Conservation (phyloP, 495 filamentous ascomycete species). For the Tuber melanosporum region DNA sequence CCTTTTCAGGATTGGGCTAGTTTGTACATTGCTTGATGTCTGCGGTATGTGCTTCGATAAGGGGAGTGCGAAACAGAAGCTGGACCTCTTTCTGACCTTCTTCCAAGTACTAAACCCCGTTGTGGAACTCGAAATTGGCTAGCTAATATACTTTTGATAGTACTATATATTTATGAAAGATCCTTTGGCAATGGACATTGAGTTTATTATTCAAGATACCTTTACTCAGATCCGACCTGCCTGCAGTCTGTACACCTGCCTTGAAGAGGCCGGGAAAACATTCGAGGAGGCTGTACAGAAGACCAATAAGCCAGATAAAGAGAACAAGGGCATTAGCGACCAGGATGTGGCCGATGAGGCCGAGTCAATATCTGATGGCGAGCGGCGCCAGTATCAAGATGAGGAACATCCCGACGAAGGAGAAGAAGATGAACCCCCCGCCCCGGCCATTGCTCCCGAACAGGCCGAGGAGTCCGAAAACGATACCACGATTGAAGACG, state of each 20-base stretch:
- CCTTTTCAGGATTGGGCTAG: conserved; percentile 87
- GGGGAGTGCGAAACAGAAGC: conserved; percentile 87
- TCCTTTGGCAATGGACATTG: conserved; percentile 87
- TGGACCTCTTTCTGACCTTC: conserved; percentile 96
- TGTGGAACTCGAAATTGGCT: not conserved
- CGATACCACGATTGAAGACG: conserved; percentile 43
- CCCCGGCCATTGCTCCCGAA: conserved; percentile 47
- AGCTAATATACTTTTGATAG: conserved; percentile 45
- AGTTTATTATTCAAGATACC: conserved; percentile 93
- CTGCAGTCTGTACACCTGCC: conserved; percentile 74
- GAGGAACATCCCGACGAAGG: conserved; percentile 34
- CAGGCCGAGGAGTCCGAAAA: conserved; percentile 45
- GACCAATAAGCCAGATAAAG: conserved; percentile 75
- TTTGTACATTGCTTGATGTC: conserved; percentile 83
- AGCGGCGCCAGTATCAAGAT: conserved; percentile 16
- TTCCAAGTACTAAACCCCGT: conserved; percentile 56
- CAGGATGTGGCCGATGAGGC: conserved; percentile 61
- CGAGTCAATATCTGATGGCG: conserved; percentile 44
- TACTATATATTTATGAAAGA: conserved; percentile 97
- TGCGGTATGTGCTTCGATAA: conserved; percentile 95
- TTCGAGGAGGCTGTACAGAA: conserved; percentile 83
- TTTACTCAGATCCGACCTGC: conserved; percentile 76
- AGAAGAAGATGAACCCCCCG: conserved; percentile 41
- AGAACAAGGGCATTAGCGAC: conserved; percentile 58
- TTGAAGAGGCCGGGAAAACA: conserved; percentile 74